These are phyloP conservation scores for Turnera subulata DNA, from an alignment of 345 rosid genomes.

Conservation along the genomic window DNA sequence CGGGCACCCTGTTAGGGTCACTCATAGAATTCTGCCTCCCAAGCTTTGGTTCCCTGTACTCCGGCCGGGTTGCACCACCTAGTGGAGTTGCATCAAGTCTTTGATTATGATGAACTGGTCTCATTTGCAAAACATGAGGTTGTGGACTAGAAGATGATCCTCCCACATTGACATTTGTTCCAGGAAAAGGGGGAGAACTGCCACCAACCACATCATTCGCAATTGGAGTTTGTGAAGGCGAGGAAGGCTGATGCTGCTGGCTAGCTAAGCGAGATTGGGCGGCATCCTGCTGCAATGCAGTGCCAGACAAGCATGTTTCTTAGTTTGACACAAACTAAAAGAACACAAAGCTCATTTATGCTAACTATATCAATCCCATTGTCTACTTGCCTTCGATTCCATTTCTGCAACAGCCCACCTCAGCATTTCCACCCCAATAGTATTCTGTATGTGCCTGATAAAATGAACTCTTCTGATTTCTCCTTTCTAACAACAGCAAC, in stretches of 20 bases:
- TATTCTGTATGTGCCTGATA: conserved; percentile 72
- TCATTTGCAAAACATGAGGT: conserved; percentile 64
- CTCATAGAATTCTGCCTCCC: conserved; percentile 50
- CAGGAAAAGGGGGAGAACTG: conserved; percentile 55
- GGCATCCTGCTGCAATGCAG: conserved; percentile 41
- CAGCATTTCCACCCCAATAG: conserved; percentile 89
- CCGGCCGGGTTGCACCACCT: conserved; percentile 22
- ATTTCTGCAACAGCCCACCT: conserved; percentile 65
- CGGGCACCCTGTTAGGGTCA: conserved; percentile 50
- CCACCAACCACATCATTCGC: conserved; percentile 48
- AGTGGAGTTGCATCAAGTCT: conserved; percentile 45
- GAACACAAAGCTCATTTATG: not conserved
- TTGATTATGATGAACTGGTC: conserved; percentile 54
- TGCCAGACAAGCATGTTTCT: conserved; percentile 4
- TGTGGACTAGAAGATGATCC: conserved; percentile 59
- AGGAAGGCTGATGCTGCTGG: conserved; percentile 65
- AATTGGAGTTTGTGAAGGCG: conserved; percentile 56
- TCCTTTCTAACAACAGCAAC: conserved; percentile 52
- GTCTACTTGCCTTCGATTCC: conserved; percentile 61
- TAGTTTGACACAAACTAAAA: conserved; percentile 11
- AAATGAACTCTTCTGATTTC: conserved; percentile 80
- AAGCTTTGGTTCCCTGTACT: conserved; percentile 55
- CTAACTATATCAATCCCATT: conserved; percentile 4
- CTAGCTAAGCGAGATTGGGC: conserved; percentile 47
- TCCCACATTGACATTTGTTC: conserved; percentile 41